Conservation (phyloP, 2,329 filamentous ascomycete species). For the Colletotrichum liaoningense region DNA sequence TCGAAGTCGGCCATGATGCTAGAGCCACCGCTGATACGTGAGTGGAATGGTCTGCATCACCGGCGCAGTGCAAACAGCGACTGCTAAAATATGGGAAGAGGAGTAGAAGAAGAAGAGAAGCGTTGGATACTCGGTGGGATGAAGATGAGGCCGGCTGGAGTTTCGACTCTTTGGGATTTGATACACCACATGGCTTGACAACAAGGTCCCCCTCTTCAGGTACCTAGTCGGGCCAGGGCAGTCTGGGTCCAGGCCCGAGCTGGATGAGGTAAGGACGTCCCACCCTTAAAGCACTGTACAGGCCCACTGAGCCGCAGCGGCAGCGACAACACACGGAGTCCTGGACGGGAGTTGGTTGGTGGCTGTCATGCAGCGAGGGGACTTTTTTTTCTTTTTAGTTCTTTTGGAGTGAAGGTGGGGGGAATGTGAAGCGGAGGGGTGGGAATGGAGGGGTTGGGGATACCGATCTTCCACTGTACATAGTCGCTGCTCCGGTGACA, state of each 20-base stretch:
- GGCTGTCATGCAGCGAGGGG: not conserved
- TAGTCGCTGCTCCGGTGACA: not conserved
- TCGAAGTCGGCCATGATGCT: slow-evolving; percentile 72
- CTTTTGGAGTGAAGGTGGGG: too few relatives aligned
- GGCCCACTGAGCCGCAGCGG: not conserved
- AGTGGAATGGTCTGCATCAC: slow-evolving; percentile 28
- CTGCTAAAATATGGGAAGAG: not conserved
- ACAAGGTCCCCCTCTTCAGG: slow-evolving; percentile 12
- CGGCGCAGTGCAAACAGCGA: not conserved
- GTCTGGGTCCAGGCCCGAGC: not conserved
- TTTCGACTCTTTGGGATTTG: slow-evolving; percentile 30
- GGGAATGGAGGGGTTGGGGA: too few relatives aligned
- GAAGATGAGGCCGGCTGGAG: slow-evolving; percentile 23
- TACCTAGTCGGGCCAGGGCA: not conserved
- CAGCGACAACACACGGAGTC: not conserved
- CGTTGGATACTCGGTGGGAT: not conserved
- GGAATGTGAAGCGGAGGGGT: too few relatives aligned
- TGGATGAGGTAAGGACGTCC: not conserved
- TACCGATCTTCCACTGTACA: not conserved
- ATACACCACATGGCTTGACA: slow-evolving; percentile 29
- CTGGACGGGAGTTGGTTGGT: not conserved
- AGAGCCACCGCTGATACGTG: slow-evolving; percentile 20
- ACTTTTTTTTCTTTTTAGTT: not conserved
- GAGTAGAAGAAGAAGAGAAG: not conserved
- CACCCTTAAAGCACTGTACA: not conserved